Percentiles rank a stretch among this genome's conserved stretches.
Conservation (phyloP, 2,329 filamentous ascomycete genomes). For the Berkeleyomyces rouxiae region DNA sequence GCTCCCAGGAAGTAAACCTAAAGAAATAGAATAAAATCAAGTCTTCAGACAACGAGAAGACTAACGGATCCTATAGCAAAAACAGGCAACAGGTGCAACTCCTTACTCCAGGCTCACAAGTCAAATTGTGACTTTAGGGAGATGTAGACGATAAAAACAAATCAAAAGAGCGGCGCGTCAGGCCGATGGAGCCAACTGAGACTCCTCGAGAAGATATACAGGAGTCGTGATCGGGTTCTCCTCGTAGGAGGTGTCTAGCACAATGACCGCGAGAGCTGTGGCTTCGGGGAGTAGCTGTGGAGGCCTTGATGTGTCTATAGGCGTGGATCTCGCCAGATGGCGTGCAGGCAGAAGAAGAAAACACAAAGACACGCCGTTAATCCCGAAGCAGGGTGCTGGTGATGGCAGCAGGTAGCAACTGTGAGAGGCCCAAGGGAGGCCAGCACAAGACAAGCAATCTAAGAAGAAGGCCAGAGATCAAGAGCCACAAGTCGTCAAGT, state of each 20-base stretch:
- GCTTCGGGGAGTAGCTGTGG: background rate
- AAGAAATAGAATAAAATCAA: background rate
- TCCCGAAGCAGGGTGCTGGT: background rate
- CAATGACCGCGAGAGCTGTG: background rate
- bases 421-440: background rate
- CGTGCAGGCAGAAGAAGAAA: background rate
- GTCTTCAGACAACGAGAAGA: background rate
- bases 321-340: background rate
- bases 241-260: background rate
- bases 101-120: background rate
- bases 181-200: background rate
- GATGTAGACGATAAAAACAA: background rate
- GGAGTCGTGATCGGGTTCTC: background rate
- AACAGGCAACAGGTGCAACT: background rate
- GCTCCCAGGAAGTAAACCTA: background rate
- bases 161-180: background rate
- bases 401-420: background rate
- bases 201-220: background rate
- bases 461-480: background rate
- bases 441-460: background rate
- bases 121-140: background rate
- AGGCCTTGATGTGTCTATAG: background rate
- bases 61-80: background rate
- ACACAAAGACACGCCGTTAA: constrained; percentile 11
- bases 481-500: background rate